These are phyloP conservation scores for Mesotaenium endlicherianum DNA, from an alignment of 139 green algal genomes.

Conservation along the genomic window DNA sequence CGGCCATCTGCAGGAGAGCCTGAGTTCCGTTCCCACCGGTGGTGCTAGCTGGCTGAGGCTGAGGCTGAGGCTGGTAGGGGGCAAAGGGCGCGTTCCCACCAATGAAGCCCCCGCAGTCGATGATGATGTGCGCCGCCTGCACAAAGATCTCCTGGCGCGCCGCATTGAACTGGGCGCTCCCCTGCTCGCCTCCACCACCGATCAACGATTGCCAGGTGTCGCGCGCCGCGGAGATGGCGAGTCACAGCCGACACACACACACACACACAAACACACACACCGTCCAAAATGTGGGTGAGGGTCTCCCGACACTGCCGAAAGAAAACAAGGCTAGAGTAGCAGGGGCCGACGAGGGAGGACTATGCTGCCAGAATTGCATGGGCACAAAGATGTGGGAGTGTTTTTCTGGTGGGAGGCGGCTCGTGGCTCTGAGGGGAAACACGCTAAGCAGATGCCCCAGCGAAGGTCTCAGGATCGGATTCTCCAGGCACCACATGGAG, in stretches of 20 bases:
- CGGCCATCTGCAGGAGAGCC: no score
- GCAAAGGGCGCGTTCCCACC: background rate
- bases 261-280: background rate
- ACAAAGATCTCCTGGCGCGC: conserved; percentile 21
- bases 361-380: no score
- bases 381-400: no score
- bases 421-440: no score
- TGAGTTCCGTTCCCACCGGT: no score
- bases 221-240: background rate
- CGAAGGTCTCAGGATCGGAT: no score
- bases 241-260: background rate
- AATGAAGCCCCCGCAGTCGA: background rate
- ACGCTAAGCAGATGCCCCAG: no score
- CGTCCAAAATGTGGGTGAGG: background rate
- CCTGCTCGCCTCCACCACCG: background rate
- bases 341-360: no score
- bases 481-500: no score
- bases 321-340: conserved; percentile 9
- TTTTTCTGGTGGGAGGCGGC: no score
- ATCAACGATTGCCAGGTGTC: background rate
- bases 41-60: background rate
- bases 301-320: background rate
- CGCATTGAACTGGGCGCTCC: background rate
- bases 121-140: background rate
- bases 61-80: background rate